phyloP scores from a whole-genome alignment of 2,329 filamentous ascomycete genomes.

The Thyridium curvatum region DNA sequence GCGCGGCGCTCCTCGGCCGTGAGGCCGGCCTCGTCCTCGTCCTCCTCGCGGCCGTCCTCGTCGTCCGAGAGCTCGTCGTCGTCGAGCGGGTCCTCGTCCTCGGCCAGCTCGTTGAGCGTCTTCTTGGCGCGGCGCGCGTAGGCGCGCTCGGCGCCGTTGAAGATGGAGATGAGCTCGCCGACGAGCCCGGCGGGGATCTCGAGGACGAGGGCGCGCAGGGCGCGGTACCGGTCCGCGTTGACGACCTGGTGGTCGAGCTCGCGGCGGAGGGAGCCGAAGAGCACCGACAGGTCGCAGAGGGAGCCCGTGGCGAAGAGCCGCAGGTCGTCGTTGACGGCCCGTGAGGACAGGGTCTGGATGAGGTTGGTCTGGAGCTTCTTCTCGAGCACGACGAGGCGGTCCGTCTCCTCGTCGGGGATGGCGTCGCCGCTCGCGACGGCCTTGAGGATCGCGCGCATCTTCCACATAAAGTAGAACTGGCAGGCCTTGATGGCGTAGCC shows the following conservation, averaged over 20 bases:
- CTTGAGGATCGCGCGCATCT: conserved; percentile 55
- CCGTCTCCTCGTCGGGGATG: conserved; percentile 52
- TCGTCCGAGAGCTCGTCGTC: conserved; percentile 58
- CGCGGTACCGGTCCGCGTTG: conserved; percentile 40
- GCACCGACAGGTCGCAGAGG: conserved; percentile 74
- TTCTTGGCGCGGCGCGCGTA: conserved; percentile 66
- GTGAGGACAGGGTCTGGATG: conserved; percentile 62
- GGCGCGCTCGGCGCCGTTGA: conserved; percentile 68
- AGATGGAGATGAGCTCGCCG: conserved; percentile 68
- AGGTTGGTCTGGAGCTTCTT: conserved; percentile 55
- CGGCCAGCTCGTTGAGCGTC: conserved; percentile 55
- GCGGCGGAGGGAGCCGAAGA: conserved; percentile 68
- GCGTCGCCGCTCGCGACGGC: conserved; percentile 48
- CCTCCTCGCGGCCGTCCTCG: conserved; percentile 45
- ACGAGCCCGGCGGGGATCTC: conserved; percentile 59
- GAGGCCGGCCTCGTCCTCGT: conserved; percentile 47
- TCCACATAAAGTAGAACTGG: conserved; percentile 96
- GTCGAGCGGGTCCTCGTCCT: conserved; percentile 68
- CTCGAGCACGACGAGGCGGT: conserved; percentile 50
- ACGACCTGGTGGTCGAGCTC: conserved; percentile 37
- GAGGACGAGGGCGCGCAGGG: conserved; percentile 58
- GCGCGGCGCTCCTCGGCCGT: conserved; percentile 54
- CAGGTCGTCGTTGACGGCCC: conserved; percentile 68
- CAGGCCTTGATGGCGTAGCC: conserved; percentile 68
- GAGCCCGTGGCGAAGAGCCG: conserved; percentile 69